Evolutionary conservation across 2,329 filamentous ascomycete genomes (phyloP).

Genomic region (Aspergillus sp.): DNA sequence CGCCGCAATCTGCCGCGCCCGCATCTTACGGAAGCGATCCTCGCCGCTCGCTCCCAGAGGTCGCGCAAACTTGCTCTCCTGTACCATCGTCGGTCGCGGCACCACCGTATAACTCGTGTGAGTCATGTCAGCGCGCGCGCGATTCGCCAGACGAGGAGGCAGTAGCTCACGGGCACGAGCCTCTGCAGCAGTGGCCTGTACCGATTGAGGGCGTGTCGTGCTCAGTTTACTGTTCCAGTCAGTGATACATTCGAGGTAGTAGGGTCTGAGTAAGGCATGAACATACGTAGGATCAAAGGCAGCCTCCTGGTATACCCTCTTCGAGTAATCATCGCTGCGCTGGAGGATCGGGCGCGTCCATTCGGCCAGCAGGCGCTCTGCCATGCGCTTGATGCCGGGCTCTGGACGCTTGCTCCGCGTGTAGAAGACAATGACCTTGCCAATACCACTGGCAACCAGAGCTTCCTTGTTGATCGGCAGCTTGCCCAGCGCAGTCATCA

Average conservation of each 20-base stretch:
- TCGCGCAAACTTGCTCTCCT: slow-evolving; percentile 49
- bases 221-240: slow-evolving; percentile 36
- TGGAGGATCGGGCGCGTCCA: slow-evolving; percentile 96
- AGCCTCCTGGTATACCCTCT: slow-evolving; percentile 64
- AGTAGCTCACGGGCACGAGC: slow-evolving; percentile 56
- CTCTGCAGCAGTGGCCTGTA: slow-evolving; percentile 48
- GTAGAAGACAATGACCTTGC: slow-evolving; percentile 96
- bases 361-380: slow-evolving; percentile 87
- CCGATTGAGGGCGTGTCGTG: slow-evolving; percentile 35
- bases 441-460: slow-evolving; percentile 86
- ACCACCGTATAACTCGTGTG: slow-evolving; percentile 64
- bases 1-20: slow-evolving; percentile 49
- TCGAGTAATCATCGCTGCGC: slow-evolving; percentile 91
- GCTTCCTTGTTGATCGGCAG: slow-evolving; percentile 90
- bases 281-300: slow-evolving; percentile 60
- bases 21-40: slow-evolving; percentile 52
- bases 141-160: slow-evolving; percentile 56
- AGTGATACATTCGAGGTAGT: background rate
- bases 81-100: slow-evolving; percentile 57
- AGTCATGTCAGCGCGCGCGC: slow-evolving; percentile 61
- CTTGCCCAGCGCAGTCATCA: slow-evolving; percentile 77
- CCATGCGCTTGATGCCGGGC: slow-evolving; percentile 85
- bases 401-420: slow-evolving; percentile 92
- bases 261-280: background rate
- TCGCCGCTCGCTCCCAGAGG: slow-evolving; percentile 51